Conservation (phyloP, 2,329 filamentous ascomycete species). For the Aspergillus spinulosporus region DNA sequence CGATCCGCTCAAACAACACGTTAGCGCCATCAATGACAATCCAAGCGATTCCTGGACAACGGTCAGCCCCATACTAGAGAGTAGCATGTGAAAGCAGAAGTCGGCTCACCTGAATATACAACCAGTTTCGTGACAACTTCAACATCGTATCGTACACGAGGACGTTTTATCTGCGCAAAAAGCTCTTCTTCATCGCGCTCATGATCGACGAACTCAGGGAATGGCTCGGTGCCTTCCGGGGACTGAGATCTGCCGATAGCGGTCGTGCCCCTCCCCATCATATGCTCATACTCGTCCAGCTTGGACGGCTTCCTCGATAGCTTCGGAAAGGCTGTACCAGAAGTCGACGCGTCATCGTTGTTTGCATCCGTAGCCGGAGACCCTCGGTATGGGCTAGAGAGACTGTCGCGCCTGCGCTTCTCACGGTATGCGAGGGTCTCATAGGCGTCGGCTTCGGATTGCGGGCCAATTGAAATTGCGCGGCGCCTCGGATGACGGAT, state of each 20-base stretch:
- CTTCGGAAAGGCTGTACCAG: conserved; percentile 38
- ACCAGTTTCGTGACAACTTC: conserved; percentile 96
- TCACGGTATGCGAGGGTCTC: conserved; percentile 92
- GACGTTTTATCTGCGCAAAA: conserved; percentile 79
- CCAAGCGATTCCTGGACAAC: conserved; percentile 70
- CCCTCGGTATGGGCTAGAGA: conserved; percentile 42
- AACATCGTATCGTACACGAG: conserved; percentile 93
- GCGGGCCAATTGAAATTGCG: conserved; percentile 85
- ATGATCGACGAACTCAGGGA: conserved; percentile 38
- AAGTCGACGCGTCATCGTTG: conserved; percentile 22
- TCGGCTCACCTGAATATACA: conserved; percentile 76
- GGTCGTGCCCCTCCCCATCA: conserved; percentile 67
- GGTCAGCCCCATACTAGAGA: conserved; percentile 4
- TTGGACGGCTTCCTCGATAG: conserved; percentile 49
- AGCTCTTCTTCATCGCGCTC: conserved; percentile 69
- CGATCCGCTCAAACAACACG: conserved; percentile 62
- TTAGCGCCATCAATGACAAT: conserved; percentile 75
- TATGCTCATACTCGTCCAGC: conserved; percentile 66
- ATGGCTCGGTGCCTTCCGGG: conserved; percentile 27
- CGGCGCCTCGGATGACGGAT: conserved; percentile 77
- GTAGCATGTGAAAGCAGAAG: background rate
- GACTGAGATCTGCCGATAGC: conserved; percentile 32
- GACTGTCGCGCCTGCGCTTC: conserved; percentile 62
- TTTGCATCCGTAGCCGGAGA: conserved; percentile 28
- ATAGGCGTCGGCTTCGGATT: conserved; percentile 94